Base-by-base conservation (phyloP, 305 asterid genomes). In the Plantago rigida region DNA sequence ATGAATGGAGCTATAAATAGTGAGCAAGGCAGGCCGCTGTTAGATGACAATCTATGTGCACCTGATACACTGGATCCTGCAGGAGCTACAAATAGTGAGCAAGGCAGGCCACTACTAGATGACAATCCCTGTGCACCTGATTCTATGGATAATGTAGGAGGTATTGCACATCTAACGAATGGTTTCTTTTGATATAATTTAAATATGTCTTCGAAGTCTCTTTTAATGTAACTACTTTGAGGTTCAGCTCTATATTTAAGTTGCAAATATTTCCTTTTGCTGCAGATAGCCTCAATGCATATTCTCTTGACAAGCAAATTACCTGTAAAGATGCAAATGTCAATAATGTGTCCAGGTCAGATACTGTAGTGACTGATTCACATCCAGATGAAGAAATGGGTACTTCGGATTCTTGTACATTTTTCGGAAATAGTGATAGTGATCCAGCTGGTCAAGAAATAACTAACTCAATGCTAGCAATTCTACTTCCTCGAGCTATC, bases 401-500 rank as follows among this genome's bases (percentile, higher is more conserved):
- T 63, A 51, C 77, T 71, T 46, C 78, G 58, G 64, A 56, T 65
- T 69, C 65, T 26, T 60, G 67, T 62, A 52, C 73, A 62, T 67
- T 73, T 77, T 77, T 87, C 49, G 90, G 80, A 70, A 77, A 61
- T 73, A 65, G 71, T 73, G 85, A 76, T 56, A 63, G 67, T 47
- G 88, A 80, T 73, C 79, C 85, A 62, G 77, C 67, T 75, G 87
- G 77, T 59, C 81, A 74, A 63, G 92, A 84, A 48, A 59, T 84
- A 72, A 72, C 81, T 64, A 81, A 74, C 34, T 80, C 96, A 75
- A 92, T 88, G 95, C 75, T 84, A 89, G 57, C 83, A 57, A 29
- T 86, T 75, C 73, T 92, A 73, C 94, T 84, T 69, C 97, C 97
- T 66, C 82, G 69, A 70, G 87, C 97, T 69, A 75, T 88, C 75